Conservation (phyloP, 2,329 filamentous ascomycete genomes). For the Sphaerulina populicola region DNA sequence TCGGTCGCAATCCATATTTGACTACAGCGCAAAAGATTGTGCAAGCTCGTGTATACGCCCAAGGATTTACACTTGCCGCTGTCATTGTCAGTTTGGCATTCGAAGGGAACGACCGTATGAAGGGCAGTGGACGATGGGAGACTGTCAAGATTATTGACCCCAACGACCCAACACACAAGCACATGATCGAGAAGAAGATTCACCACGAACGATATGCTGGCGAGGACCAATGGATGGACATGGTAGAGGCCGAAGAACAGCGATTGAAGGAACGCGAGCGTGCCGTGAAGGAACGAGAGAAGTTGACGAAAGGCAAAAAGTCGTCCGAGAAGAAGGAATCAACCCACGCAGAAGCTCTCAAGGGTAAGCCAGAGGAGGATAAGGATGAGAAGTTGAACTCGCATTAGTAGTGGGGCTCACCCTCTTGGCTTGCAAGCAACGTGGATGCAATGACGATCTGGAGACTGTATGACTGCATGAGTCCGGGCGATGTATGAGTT, state of each 20-base stretch:
- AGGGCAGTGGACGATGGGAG: constrained; percentile 72
- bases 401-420: constrained; percentile 7
- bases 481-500: not conserved
- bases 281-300: constrained; percentile 28
- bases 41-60: constrained; percentile 88
- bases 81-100: constrained; percentile 74
- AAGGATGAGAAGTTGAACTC: constrained; percentile 21
- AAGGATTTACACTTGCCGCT: constrained; percentile 78
- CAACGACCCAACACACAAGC: constrained; percentile 72
- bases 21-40: constrained; percentile 77
- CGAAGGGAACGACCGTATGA: constrained; percentile 69
- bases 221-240: constrained; percentile 90
- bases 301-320: constrained; percentile 14
- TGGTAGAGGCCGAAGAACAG: constrained; percentile 72
- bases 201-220: constrained; percentile 81
- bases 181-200: constrained; percentile 75
- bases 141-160: constrained; percentile 73
- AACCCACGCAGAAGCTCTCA: constrained; percentile 11
- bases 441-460: not conserved
- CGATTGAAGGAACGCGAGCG: constrained; percentile 46
- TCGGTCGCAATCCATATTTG: constrained; percentile 69
- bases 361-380: constrained; percentile 21
- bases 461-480: not conserved
- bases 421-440: not conserved
- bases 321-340: constrained; percentile 11